Base-by-base conservation (phyloP, 2,329 filamentous ascomycete species). In the Myotisia sp. region DNA sequence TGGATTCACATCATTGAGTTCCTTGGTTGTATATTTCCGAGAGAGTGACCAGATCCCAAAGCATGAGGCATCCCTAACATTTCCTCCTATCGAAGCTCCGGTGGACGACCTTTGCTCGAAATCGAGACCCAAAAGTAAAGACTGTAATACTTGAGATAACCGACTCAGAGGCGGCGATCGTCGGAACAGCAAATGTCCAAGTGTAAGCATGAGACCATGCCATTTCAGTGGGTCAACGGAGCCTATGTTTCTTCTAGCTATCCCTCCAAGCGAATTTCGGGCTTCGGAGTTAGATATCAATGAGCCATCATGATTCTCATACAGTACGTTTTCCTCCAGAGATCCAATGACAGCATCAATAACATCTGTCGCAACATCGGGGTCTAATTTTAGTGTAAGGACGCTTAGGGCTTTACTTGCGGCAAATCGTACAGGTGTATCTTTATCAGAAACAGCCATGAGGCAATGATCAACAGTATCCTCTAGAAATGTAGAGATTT, bases 31-130 rank as follows among this genome's bases (percentile, higher is more conserved):
- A 48, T 95, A 98, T 36, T 87, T 77, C 36, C 90, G 71, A 14
- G 87, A 83, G 5, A 95, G 56, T 1, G 86, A 80, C 90, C 90
- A 98, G 16, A 95, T 78, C 5, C 90, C 90, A 53, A 95, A 98
- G 53, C 86, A 94, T 3, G 90, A 84, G 8, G 90, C 87, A 60
- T 98, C 90, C 29, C 90, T 74, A 10, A 98, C 86, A 46, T 92
- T 93, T 1, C 82, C 79, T 2, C 90, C 90, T 7, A 87, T 67
- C 3, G 83, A 86, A 8, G 71, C 75, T n/a, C 90, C 87, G 3
- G 83, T 84, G 0, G 83, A 72, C 29, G 79, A 81, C 38, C 86
- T 71, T 49, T 93, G 84, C 55, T 98, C 86, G 50, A 95, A 98
- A 1, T 76, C 75, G 17, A 95, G 64, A 0, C 84, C 86, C 6